Conservation (phyloP, 2,329 filamentous ascomycete genomes). For the Penicillium hesseltinei region DNA sequence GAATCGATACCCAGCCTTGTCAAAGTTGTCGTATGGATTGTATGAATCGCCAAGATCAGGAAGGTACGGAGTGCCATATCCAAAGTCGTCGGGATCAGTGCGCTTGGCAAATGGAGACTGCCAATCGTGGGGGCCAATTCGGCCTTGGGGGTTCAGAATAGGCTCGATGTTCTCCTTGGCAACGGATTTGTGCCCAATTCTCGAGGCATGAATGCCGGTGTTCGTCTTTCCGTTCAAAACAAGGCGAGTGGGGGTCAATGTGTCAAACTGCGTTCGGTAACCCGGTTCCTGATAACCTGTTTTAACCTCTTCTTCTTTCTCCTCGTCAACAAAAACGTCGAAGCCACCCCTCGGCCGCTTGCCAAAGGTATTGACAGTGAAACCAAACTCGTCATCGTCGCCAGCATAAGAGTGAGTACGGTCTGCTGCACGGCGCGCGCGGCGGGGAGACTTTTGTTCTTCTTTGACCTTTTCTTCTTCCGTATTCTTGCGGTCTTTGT, state of each 20-base stretch:
- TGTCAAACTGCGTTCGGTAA: conserved; percentile 7
- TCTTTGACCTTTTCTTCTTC: conserved; percentile 15
- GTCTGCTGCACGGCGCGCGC: conserved; percentile 17
- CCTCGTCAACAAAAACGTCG: conserved; percentile 39
- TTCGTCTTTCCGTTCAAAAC: conserved; percentile 23
- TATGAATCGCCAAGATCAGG: conserved; percentile 23
- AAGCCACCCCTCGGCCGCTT: conserved; percentile 33
- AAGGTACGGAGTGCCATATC: conserved; percentile 27
- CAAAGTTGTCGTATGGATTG: conserved; percentile 25
- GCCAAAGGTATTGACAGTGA: conserved; percentile 32
- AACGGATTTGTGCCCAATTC: conserved; percentile 8
- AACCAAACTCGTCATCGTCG: conserved; percentile 35
- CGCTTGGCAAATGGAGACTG: conserved; percentile 25
- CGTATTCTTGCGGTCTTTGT: conserved; percentile 7
- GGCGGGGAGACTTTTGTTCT: conserved; percentile 20
- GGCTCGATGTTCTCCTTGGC: conserved; percentile 44
- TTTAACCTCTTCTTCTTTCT: conserved; percentile 3
- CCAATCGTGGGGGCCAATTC: conserved; percentile 28
- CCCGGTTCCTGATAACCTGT: conserved; percentile 8
- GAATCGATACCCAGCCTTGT: conserved; percentile 28
- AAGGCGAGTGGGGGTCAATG: conserved; percentile 23
- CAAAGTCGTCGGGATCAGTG: conserved; percentile 15
- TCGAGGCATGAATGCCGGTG: conserved; percentile 11
- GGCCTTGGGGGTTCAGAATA: conserved; percentile 25
- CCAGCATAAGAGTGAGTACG: conserved; percentile 22